Percentiles rank a stretch among this genome's conserved stretches.
Evolutionary conservation across 2,329 filamentous ascomycete species (phyloP).

Genomic region (Ophiocordyceps camponoti-rufipedis): DNA sequence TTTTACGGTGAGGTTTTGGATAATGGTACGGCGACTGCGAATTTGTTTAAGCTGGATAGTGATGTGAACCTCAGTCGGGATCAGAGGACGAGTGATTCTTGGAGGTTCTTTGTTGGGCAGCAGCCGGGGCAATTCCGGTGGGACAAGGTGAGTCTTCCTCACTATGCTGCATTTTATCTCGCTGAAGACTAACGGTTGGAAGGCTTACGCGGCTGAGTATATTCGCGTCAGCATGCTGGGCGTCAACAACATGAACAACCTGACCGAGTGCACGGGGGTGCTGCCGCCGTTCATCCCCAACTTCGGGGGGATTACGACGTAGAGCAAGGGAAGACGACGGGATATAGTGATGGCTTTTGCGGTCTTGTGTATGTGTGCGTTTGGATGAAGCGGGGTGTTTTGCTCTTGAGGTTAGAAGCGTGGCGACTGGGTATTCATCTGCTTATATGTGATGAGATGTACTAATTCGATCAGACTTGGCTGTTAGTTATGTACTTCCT

Average conservation of each 20-base stretch:
- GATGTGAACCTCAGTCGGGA: constrained; percentile 19
- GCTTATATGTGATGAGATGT: too few relatives aligned
- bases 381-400: too few relatives aligned
- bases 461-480: too few relatives aligned
- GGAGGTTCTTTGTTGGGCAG: constrained; percentile 5
- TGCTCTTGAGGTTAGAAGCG: too few relatives aligned
- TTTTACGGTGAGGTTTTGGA: constrained; percentile 24
- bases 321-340: too few relatives aligned
- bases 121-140: background rate
- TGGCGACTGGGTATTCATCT: too few relatives aligned
- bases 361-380: too few relatives aligned
- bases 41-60: constrained; percentile 20
- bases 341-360: too few relatives aligned
- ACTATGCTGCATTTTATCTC: too few relatives aligned
- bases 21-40: constrained; percentile 8
- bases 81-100: constrained; percentile 14
- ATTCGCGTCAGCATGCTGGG: constrained; percentile 1
- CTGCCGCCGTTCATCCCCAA: background rate
- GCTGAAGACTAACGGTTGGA: too few relatives aligned
- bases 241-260: constrained; percentile 1
- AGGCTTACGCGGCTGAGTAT: constrained; percentile 1
- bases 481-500: too few relatives aligned
- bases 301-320: background rate
- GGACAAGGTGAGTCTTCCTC: too few relatives aligned
- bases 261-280: constrained; percentile 1